Base-by-base conservation (phyloP, 148 eudicot species). In the Arbutus unedo region DNA sequence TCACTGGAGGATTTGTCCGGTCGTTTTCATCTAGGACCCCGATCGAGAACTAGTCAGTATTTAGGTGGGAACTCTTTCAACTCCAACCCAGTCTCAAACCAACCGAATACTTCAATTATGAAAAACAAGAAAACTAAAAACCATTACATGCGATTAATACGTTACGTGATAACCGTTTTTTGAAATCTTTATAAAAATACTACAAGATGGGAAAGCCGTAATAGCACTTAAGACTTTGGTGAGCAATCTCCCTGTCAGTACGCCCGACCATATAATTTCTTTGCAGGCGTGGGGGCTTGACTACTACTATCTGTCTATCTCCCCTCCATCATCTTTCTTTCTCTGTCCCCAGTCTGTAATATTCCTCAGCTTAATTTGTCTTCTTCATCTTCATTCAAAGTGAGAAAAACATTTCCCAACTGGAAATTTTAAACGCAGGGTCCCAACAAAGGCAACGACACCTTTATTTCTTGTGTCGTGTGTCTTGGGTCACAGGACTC, bases 401-500 rank as follows among this genome's bases (percentile, higher is more conserved):
- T 59, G 64, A 59, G 5, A 59, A 19, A 19, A 59, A 59, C 21
- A 59, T 11, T 48, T 48, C 5, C 21, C 21, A 48, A n/a, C 31
- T 6, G 23, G 23, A 48, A 19, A 47, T 9, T n/a, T 21, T 10
- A n/a, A n/a, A 8, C 23, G 19, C 11, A 55, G 4, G 48, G 50
- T 8, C 18, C 75, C 74, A 43, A 71, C 49, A 71, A 71, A 71
- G 16, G n/a, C n/a, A 41, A 41, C 19, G 31, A 68, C 18, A 15
- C 75, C 75, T 48, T 45, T 31, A 31, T 74, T 47, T 45, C 60
- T 78, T 45, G 60, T 38, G 48, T 38, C 11, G 10, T 19, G 50
- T 41, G 8, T 77, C 54, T 38, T 55, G 79, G 62, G 79, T 38
- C 79, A 54, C 66, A 55, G 11, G 64, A 54, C 64, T 77, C 66